Base-by-base conservation (phyloP, 2,329 filamentous ascomycete species). In the Aphanoascus verrucosus region DNA sequence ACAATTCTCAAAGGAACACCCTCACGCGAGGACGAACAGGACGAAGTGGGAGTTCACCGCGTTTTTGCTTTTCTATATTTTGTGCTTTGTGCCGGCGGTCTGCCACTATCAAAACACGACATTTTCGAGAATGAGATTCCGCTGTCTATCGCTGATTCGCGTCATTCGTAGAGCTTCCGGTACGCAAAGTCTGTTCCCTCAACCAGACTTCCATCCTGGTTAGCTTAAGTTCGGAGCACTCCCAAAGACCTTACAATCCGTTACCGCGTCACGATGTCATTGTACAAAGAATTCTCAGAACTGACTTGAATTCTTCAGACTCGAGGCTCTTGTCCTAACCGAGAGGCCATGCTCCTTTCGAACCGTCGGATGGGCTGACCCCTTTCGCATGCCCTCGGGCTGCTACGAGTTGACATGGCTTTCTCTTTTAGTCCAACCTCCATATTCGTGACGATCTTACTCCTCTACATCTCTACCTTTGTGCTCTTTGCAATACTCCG, bases 401-500 rank as follows among this genome's bases (percentile, higher is more conserved):
- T 40, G 48, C 40, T 40, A 52, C 42, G 49, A 54, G 44, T 38
- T 44, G 51, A 52, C 19, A 76, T 76, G 74, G 68, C 71, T 55
- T 63, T 74, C 55, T 68, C 74, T 59, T 23, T 53, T 14, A 75
- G 69, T 58, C 84, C 85, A 62, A 87, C 91, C 61, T 95, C 95
- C 67, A 74, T 96, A 60, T 81, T 94, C 64, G 91, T 91, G 67
- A 77, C 94, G 62, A 64, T 90, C 67, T 82, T 97, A 62, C 79
- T 97, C 59, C 74, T 88, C 57, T 98, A 97, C 73, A 80, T 98
- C 43, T 85, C 83, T 57, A 89, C 91, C 57, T 98, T 98, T 66
- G 84, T 98, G 56, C 70, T 96, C 56, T 95, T 98, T 69, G 93
- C 93, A 64, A 80, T 97, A 62, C 73, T 98, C 59, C 88, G 93